Conservation (phyloP, 2,329 filamentous ascomycete species). For the Alternaria sp. region DNA sequence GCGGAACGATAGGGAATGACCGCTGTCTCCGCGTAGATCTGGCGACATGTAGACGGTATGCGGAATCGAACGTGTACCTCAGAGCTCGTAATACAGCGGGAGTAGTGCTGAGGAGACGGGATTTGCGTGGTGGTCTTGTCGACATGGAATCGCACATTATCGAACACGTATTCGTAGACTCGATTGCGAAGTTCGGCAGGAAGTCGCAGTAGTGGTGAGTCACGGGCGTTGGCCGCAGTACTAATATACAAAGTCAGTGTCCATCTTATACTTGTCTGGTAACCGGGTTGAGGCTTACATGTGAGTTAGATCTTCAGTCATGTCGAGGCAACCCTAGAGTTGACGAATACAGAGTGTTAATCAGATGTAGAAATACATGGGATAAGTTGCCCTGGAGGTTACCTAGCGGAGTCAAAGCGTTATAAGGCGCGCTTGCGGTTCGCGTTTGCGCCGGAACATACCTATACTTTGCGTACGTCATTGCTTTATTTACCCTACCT, state of each 20-base stretch:
- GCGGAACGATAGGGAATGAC: not conserved
- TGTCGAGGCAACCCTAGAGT: not conserved
- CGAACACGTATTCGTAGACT: slow-evolving; percentile 7
- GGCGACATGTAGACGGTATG: not conserved
- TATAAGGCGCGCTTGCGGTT: not conserved
- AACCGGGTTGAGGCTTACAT: not conserved
- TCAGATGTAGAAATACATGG: not conserved
- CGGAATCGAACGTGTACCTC: not conserved
- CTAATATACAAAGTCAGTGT: not conserved
- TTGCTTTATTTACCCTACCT: not conserved
- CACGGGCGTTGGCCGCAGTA: slow-evolving; percentile 1
- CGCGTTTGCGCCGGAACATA: not conserved
- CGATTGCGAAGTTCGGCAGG: slow-evolving; percentile 15
- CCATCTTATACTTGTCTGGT: not conserved
- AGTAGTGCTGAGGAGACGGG: not conserved
- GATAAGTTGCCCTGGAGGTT: not conserved
- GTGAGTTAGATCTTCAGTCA: not conserved
- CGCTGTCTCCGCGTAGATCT: not conserved
- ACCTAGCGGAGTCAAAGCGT: not conserved
- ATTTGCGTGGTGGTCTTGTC: not conserved
- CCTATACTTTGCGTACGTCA: not conserved
- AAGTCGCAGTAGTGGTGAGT: slow-evolving; percentile 18
- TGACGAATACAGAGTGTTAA: not conserved
- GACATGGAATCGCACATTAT: not conserved
- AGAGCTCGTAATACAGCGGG: not conserved